A percentile compares a stretch with the other conserved stretches of the same genome.
Conservation (phyloP, 148 eudicot genomes). For the Linanthus parryae region DNA sequence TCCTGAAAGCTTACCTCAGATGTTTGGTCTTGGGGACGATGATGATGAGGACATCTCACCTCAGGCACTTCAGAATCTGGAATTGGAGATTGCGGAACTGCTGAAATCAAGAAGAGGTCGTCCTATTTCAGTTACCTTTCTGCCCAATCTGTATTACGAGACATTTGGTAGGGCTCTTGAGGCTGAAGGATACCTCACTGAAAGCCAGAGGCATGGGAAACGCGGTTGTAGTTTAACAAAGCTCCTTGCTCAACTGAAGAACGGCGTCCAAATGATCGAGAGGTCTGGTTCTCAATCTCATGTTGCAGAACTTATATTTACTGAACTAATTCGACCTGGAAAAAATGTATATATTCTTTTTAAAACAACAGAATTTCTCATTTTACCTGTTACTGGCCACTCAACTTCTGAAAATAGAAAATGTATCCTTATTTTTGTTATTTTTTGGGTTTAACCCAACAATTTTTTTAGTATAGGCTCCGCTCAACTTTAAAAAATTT, state of each 20-base stretch:
- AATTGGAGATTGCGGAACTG: constrained; percentile 43
- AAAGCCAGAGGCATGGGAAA: constrained; percentile 67
- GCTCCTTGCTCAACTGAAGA: constrained; percentile 50
- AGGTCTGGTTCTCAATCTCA: constrained; percentile 18
- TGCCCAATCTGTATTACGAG: constrained; percentile 47
- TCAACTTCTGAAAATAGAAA: no score
- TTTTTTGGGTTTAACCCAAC: no score
- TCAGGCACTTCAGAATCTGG: constrained; percentile 39
- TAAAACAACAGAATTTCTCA: background rate
- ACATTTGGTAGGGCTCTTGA: constrained; percentile 46
- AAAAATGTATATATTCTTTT: background rate
- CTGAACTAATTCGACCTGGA: no score
- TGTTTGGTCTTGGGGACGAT: constrained; percentile 31
- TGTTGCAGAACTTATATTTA: no score
- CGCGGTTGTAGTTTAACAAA: constrained; percentile 65
- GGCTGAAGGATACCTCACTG: constrained; percentile 64
- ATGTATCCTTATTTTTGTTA: no score
- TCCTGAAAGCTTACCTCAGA: constrained; percentile 26
- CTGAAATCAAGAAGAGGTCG: constrained; percentile 37
- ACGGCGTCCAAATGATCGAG: constrained; percentile 36
- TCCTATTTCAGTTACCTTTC: constrained; percentile 49
- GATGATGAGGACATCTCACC: constrained; percentile 48
- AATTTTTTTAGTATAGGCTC: no score
- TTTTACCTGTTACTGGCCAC: no score
- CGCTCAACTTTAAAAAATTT: no score